Base-by-base conservation (phyloP, 2,329 filamentous ascomycete species). In the Xylaria sp. region DNA sequence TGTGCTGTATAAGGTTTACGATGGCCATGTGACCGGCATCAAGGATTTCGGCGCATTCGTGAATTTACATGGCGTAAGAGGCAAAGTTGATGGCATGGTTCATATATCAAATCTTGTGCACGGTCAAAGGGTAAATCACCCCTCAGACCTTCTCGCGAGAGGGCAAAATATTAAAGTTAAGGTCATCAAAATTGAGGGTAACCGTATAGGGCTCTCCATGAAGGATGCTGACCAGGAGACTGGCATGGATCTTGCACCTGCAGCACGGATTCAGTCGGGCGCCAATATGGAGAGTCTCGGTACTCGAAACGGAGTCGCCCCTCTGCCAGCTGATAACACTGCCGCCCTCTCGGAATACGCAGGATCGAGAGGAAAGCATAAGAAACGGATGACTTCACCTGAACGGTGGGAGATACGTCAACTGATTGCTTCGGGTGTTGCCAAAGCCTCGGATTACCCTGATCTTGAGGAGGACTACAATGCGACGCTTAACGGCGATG, bases 361-460 rank as follows among this genome's bases (percentile, higher is more conserved):
- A 35, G 82, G 86, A 61, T 81, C 84, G 8, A 85, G 84, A 0
- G 83, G 85, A 72, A 87, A 85, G 54, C 91, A 91, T 64, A 93
- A 93, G 79, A 99, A 99, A 83, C 88, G 96, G 61, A 91, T 98
- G 91, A 98, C 95, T 0, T 98, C 95, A 16, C 96, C 96, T 0
- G 96, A 99, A 78, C 86, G 96, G 77, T 99, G 96, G 95, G 96
- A 99, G 79, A 98, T 99, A 71, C 90, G 95, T 70, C 96, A 99
- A 78, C 85, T 99, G 61, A 98, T 99, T 76, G 94, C 95, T 3
- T 97, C 96, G 4, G 96, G 97, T 54, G 95, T 97, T 9, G 92
- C 93, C 21, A 97, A 96, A 75, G 94, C 93, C 0, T 92, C 93
- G 0, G 95, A 98, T 74, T 98, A 97, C 78, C 96, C 96, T 0